Base-by-base conservation (phyloP, 495 filamentous ascomycete species). In the Umbilicaria muhlenbergii region DNA sequence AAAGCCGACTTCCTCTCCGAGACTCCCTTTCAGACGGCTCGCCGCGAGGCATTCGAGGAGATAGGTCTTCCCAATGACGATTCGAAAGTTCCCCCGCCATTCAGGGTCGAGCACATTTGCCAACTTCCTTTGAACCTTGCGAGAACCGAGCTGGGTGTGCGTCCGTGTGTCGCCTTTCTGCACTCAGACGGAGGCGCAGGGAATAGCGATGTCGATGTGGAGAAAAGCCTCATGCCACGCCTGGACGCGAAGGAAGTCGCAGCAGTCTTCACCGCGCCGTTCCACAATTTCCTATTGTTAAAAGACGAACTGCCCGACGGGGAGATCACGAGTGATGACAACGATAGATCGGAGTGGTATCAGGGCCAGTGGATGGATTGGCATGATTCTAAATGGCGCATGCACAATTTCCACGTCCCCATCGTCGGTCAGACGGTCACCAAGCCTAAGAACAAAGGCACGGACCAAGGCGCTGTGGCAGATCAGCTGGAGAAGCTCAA, bases 351-450 rank as follows among this genome's bases (percentile, higher is more conserved):
- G 24, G 24, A 28, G 24, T 77, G 71, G 72, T 78, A 78, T 54
- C 54, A 62, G 33, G 73, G 73, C 14, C 50, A 54, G 11, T 68
- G 55, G 54, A 63, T 45, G 42, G 60, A 74, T 40, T 87, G 81
- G 81, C 82, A 84, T 58, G 59, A 70, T 37, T 74, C 76, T 31
- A 59, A 61, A 32, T 92, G 85, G 86, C 47, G 65, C 13, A 69
- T 91, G 74, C 86, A 95, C 53, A 85, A 88, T 58, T 95, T 94
- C 67, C 80, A 80, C 61, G 83, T 92, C 11, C 85, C 85, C 0
- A 68, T 84, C 28, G 65, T 58, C 44, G 70, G 74, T 44, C 69
- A 76, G 57, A 66, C 56, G 8, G 74, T 83, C 15, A 66, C 75
- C 18, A 75, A 70, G 50, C 75, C 78, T 5, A 64, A 61, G 35